Evolutionary conservation across 176 grass and related monocot genomes (phyloP).

Genomic region (Thinopyrum elongatum): DNA sequence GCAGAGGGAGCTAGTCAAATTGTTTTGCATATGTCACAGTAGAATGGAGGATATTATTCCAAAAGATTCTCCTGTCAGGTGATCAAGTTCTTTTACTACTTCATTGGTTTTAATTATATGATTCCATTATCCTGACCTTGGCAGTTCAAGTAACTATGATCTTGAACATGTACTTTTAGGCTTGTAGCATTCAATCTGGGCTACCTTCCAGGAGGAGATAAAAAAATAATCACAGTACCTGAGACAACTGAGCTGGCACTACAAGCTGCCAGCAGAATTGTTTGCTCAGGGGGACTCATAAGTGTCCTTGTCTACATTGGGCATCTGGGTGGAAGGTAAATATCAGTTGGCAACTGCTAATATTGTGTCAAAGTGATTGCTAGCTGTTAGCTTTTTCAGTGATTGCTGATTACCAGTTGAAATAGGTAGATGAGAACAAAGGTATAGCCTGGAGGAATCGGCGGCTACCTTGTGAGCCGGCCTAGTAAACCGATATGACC

Average conservation of each 20-base stretch:
- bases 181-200: slow-evolving; percentile 91
- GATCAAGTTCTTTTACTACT: slow-evolving; percentile 10
- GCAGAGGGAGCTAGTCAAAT: slow-evolving; percentile 63
- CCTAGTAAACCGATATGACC: too few species aligned
- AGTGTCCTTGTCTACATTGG: slow-evolving; percentile 87
- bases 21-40: slow-evolving; percentile 77
- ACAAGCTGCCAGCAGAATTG: slow-evolving; percentile 69
- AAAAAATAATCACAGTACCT: slow-evolving; percentile 72
- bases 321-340: slow-evolving; percentile 91
- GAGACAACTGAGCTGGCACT: slow-evolving; percentile 68
- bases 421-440: too few species aligned
- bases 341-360: not conserved
- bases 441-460: too few species aligned
- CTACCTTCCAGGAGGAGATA: slow-evolving; percentile 89
- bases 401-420: not conserved
- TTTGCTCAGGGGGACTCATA: slow-evolving; percentile 61
- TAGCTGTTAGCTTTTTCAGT: not conserved
- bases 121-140: slow-evolving; percentile 7
- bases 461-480: too few species aligned
- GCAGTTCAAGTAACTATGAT: not conserved
- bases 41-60: slow-evolving; percentile 81
- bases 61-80: slow-evolving; percentile 69
- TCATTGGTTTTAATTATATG: not conserved
- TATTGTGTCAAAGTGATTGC: not conserved
- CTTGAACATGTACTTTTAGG: slow-evolving; percentile 39